These are phyloP conservation scores for Corchorus olitorius DNA, from an alignment of 345 rosid genomes.

Conservation along the genomic window DNA sequence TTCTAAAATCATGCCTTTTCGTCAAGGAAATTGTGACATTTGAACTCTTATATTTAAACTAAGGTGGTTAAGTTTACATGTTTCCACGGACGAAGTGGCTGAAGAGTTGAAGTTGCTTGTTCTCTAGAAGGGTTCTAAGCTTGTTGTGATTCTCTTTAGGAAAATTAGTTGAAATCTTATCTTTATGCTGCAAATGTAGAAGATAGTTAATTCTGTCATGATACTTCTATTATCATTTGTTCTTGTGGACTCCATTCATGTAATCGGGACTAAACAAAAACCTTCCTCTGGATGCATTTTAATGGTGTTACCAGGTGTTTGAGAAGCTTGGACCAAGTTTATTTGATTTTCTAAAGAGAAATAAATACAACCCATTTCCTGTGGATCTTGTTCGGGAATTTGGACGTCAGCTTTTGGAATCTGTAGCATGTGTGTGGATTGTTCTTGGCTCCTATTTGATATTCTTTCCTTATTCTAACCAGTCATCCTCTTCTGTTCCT, in stretches of 20 bases:
- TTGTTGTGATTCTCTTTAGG: background rate
- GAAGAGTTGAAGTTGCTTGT: constrained; percentile 8
- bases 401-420: constrained; percentile 94
- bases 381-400: constrained; percentile 92
- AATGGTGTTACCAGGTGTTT: constrained; percentile 86
- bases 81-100: background rate
- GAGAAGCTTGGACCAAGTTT: constrained; percentile 99
- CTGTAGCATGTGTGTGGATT: constrained; percentile 92
- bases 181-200: constrained; percentile 1
- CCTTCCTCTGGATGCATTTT: constrained; percentile 63
- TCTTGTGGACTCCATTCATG: constrained; percentile 34
- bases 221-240: constrained; percentile 19
- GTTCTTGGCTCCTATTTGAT: constrained; percentile 36
- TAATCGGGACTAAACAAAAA: constrained; percentile 49
- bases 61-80: background rate
- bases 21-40: background rate
- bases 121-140: background rate
- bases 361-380: constrained; percentile 89
- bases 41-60: background rate
- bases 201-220: constrained; percentile 14
- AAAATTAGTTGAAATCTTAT: background rate
- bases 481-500: constrained; percentile 25
- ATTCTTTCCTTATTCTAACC: constrained; percentile 21
- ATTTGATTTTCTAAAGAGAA: constrained; percentile 91
- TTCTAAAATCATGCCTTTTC: background rate